Percentiles rank a stretch among this genome's conserved stretches.
phyloP scores from a whole-genome alignment of 352 stramenopile genomes.

The Globisporangium heterothallicum region DNA sequence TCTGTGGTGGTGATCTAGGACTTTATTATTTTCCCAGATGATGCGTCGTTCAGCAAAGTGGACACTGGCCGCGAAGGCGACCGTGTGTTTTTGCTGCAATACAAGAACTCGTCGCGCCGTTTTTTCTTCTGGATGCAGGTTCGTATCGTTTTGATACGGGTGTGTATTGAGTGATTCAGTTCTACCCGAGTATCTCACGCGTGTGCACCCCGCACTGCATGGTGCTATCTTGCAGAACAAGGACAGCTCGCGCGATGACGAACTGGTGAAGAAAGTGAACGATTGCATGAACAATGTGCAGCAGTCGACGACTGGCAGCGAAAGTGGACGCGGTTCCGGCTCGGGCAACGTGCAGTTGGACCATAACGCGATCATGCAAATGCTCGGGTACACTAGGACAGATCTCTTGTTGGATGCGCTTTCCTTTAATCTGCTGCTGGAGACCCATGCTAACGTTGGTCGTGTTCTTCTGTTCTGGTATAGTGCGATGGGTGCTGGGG shows the following conservation, averaged over 20 bases:
- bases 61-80: slow-evolving; percentile 83
- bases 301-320: slow-evolving; percentile 26
- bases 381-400: slow-evolving; percentile 70
- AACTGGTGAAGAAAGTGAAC: slow-evolving; percentile 84
- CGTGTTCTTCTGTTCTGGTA: not conserved
- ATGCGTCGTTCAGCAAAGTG: slow-evolving; percentile 84
- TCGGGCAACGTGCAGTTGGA: slow-evolving; percentile 74
- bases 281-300: slow-evolving; percentile 86
- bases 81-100: slow-evolving; percentile 90
- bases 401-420: not conserved
- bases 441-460: slow-evolving; percentile 2
- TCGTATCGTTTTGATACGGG: not conserved
- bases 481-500: slow-evolving; percentile 69
- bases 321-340: slow-evolving; percentile 22
- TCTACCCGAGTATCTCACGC: not conserved
- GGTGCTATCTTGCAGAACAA: slow-evolving; percentile 64
- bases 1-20: slow-evolving; percentile 37
- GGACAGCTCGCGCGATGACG: slow-evolving; percentile 81
- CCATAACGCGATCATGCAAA: slow-evolving; percentile 90
- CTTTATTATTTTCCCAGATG: slow-evolving; percentile 91
- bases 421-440: not conserved
- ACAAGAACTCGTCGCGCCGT: slow-evolving; percentile 87
- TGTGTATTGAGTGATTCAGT: not conserved
- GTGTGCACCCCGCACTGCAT: not conserved
- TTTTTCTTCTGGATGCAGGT: slow-evolving; percentile 97